Conservation (phyloP, 306 rosid species). For the Trifolium subterraneum region DNA sequence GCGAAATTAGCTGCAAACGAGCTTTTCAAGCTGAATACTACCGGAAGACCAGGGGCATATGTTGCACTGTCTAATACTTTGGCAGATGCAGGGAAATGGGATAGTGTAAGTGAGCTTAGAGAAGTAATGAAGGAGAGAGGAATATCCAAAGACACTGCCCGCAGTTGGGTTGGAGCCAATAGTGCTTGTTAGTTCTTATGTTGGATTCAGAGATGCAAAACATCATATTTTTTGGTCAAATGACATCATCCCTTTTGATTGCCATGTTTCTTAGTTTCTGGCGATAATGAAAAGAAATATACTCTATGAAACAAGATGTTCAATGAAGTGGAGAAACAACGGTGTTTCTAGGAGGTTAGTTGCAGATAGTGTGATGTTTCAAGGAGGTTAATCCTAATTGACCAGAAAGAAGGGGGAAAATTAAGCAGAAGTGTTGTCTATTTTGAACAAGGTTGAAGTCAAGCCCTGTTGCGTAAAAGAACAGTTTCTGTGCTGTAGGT, state of each 20-base stretch:
- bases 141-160: slow-evolving; percentile 67
- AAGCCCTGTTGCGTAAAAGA: slow-evolving; percentile 8
- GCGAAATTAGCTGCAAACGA: slow-evolving; percentile 74
- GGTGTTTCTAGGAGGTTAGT: slow-evolving; percentile 8
- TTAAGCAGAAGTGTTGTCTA: background rate
- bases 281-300: slow-evolving; percentile 11
- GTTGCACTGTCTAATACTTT: slow-evolving; percentile 82
- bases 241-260: slow-evolving; percentile 22
- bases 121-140: slow-evolving; percentile 76
- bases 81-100: slow-evolving; percentile 93
- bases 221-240: background rate
- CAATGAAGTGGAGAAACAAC: slow-evolving; percentile 21
- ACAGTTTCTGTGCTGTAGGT: background rate
- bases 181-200: slow-evolving; percentile 41
- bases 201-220: slow-evolving; percentile 6
- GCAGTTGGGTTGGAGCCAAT: slow-evolving; percentile 79
- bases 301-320: background rate
- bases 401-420: background rate
- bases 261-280: slow-evolving; percentile 2
- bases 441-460: slow-evolving; percentile 26
- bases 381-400: background rate
- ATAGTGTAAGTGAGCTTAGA: slow-evolving; percentile 81
- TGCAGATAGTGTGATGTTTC: slow-evolving; percentile 1
- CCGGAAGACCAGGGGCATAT: slow-evolving; percentile 81
- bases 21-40: slow-evolving; percentile 71